A percentile compares a stretch with the other conserved stretches of the same genome.
Conservation (phyloP, 495 filamentous ascomycete species). For the Xylaria curta region DNA sequence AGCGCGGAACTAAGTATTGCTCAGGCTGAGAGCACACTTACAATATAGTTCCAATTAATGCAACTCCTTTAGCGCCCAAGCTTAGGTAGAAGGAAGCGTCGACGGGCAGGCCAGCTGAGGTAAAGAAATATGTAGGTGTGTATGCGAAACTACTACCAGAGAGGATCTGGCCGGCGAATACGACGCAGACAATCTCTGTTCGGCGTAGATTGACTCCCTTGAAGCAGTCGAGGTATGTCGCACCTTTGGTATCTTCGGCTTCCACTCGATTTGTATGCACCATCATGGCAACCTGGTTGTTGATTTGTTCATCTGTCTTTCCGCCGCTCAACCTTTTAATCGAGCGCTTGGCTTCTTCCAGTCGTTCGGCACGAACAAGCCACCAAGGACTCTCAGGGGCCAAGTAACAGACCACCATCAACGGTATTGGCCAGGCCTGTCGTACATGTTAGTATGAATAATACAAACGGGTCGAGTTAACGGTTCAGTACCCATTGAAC, state of each 20-base stretch:
- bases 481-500: constrained; percentile 55
- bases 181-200: constrained; percentile 68
- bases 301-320: constrained; percentile 54
- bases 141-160: constrained; percentile 70
- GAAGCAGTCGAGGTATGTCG: constrained; percentile 71
- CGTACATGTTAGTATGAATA: not conserved
- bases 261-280: constrained; percentile 69
- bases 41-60: constrained; percentile 52
- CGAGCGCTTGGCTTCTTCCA: constrained; percentile 53
- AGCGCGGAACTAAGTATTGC: constrained; percentile 32
- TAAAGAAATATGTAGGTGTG: constrained; percentile 71
- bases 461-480: not conserved
- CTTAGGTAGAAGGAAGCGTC: constrained; percentile 56
- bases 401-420: constrained; percentile 63
- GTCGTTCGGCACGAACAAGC: constrained; percentile 66
- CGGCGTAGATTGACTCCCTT: constrained; percentile 66
- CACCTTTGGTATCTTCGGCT: constrained; percentile 56
- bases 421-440: constrained; percentile 53
- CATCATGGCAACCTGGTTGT: constrained; percentile 74
- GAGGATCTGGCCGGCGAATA: constrained; percentile 72
- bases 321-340: constrained; percentile 62
- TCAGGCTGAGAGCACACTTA: constrained; percentile 24
- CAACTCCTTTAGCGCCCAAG: constrained; percentile 45
- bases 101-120: constrained; percentile 64
- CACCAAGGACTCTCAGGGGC: constrained; percentile 77